Base-by-base conservation (phyloP, 371 early-diverging fungal species). In the Mortierella sp. region DNA sequence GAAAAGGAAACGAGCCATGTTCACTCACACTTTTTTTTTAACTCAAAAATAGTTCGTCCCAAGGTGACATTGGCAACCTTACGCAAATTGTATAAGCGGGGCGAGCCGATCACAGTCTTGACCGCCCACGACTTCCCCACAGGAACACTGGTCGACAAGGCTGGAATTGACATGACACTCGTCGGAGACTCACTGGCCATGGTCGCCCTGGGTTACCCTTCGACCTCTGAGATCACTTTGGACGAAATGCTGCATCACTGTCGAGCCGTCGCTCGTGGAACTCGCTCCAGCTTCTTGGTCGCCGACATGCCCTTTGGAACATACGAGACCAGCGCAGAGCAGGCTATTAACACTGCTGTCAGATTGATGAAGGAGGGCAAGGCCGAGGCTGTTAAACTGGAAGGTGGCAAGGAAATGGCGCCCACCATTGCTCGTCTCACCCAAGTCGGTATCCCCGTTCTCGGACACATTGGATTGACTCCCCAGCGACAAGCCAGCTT, bases 221-320 rank as follows among this genome's bases (percentile, higher is more conserved):
- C 93, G 21, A 98, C 99, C 21, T 95, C 95, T 68, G 91, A 93
- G 72, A 89, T 98, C n/a, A 97, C 98, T 0, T 89, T 98, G 48
- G 97, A 98, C 74, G 97, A 98, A 84, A 99, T 99, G 99, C 84
- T 98, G 31, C 98, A 98, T 88, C 99, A 98, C 85, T 94, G 95
- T 79, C 90, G 93, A 58, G 99, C 99, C 5, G 98, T 97, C 16
- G 91, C 96, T 5, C 91, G 98, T 26, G 98, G 97, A 14, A 86
- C 89, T 38, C 94, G 94, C 75, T 78, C 90, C 1, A 88, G 97
- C 10, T 97, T 98, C 84, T 79, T 97, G 16, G 92, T 98, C 8
- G 95, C 91, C 47, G 99, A 98, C 89, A 90, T 98, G 89, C 98
- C 99, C 26, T 98, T 96, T 90, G 99, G 99, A 34, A 92, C 96